Base-by-base conservation (phyloP, 306 rosid species). In the Acacia confusa region DNA sequence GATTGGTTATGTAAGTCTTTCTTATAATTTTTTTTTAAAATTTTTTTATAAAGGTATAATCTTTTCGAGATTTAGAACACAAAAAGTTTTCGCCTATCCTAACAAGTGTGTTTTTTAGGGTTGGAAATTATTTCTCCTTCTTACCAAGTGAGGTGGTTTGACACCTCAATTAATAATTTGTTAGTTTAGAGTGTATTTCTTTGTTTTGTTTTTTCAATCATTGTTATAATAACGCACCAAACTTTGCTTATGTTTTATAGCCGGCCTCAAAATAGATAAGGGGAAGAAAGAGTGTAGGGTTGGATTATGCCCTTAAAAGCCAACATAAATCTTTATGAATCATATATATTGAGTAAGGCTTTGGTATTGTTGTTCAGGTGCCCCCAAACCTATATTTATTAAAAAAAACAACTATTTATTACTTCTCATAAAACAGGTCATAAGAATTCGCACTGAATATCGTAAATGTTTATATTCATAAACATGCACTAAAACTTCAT, bases 1-100 rank as follows among this genome's bases (percentile, higher is more conserved):
- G 86, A 87, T 0, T 87, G 87, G 86, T 84, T 87, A 7, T 84
- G 87, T 87, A 84, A 81, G 82, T 45, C 65, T 53, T 60, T 55
- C 15, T 6, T 14, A 3, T 70, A 8, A 9, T 48, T 27, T 2
- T 52, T 19, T 45, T 36, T 36, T 3, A 32, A 30, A 2, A 30
- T 30, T 4, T 34, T 34, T 34, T 34, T 4, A 3, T 5, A 34
- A 36, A 36, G 40, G 8, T 36, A 36, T 36, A 36, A 36, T 36
- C 6, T 0, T 36, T 36, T 36, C 6, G 0, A 6, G 8, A 36
- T 36, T 6, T 36, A 4, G 40, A 36, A 5, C 7, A 36, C 40
- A 36, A 0, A 36, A 36, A 36, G 40, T 36, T 36, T 36, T 36
- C 0, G 8, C 1, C 1, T 36, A 0, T 36, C 1, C 0, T 0